These are phyloP conservation scores for Asterochloris sp. DNA, from an alignment of 139 green algal genomes.

Conservation along the genomic window DNA sequence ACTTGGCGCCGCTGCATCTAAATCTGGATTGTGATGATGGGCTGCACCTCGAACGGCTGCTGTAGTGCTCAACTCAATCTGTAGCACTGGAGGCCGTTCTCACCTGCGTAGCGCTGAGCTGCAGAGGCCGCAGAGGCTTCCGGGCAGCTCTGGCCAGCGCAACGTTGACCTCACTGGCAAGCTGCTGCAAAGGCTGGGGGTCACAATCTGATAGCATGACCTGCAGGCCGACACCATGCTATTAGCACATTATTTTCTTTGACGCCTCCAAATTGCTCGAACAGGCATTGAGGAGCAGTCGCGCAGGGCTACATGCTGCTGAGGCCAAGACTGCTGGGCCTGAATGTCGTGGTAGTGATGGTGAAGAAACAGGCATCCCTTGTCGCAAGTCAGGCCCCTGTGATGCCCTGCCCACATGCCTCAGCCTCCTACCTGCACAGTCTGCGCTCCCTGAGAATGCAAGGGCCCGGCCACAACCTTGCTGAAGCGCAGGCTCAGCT, in stretches of 20 bases:
- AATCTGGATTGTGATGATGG: not conserved
- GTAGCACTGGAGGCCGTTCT: not conserved
- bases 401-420: not conserved
- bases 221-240: conserved; percentile 3
- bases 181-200: not conserved
- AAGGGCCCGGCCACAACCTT: not conserved
- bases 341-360: too few species aligned
- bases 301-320: not conserved
- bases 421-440: not conserved
- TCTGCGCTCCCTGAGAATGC: not conserved
- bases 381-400: not conserved
- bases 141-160: not conserved
- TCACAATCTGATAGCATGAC: conserved; percentile 19
- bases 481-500: conserved; percentile 1
- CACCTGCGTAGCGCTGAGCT: conserved; percentile 7
- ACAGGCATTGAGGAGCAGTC: not conserved
- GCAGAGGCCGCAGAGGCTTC: conserved; percentile 6
- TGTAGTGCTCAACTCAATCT: not conserved
- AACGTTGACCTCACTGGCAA: conserved; percentile 4
- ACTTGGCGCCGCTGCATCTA: too few species aligned
- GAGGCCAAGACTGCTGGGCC: not conserved
- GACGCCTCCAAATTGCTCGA: not conserved
- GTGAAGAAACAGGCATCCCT: not conserved
- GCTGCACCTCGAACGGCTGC: not conserved
- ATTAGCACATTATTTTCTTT: not conserved